phyloP scores from a whole-genome alignment of 495 filamentous ascomycete species.

The Aspergillus taichungensis region DNA sequence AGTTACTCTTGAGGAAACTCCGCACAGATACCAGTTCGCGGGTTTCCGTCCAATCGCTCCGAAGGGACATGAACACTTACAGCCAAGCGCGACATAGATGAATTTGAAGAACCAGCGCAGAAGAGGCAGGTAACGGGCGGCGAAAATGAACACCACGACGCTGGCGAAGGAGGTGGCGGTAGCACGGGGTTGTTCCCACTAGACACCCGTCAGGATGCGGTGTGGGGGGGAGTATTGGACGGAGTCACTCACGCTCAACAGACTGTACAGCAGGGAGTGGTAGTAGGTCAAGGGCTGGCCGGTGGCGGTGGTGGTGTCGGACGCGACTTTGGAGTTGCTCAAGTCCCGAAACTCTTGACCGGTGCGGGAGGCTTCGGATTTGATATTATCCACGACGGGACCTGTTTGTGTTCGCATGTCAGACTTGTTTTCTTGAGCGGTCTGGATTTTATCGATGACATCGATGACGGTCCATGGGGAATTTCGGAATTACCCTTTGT shows the following conservation, averaged over 20 bases:
- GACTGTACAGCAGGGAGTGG: conserved; percentile 88
- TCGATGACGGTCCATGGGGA: neutral
- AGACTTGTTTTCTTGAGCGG: conserved; percentile 19
- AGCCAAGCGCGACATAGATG: conserved; percentile 58
- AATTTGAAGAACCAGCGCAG: conserved; percentile 83
- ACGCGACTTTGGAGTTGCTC: conserved; percentile 58
- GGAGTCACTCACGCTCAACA: conserved; percentile 57
- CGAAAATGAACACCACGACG: conserved; percentile 73
- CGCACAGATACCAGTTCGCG: too few species aligned
- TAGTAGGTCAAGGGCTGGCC: conserved; percentile 91
- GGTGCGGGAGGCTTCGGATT: conserved; percentile 63
- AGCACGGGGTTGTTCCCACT: conserved; percentile 69
- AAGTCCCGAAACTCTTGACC: conserved; percentile 66
- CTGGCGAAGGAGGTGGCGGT: conserved; percentile 76
- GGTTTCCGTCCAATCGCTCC: neutral
- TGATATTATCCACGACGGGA: conserved; percentile 69
- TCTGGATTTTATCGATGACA: neutral
- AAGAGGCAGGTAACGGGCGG: conserved; percentile 80
- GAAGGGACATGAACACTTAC: conserved; percentile 32
- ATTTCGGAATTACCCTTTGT: conserved; percentile 24
- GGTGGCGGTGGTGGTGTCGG: conserved; percentile 60
- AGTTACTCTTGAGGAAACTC: neutral
- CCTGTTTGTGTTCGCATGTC: conserved; percentile 38
- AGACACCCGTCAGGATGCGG: neutral
- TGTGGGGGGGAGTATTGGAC: neutral